Evolutionary conservation across 352 stramenopile species (phyloP), one percentile per base, ranked within the genome.

Genomic region (Phytophthora pini): DNA sequence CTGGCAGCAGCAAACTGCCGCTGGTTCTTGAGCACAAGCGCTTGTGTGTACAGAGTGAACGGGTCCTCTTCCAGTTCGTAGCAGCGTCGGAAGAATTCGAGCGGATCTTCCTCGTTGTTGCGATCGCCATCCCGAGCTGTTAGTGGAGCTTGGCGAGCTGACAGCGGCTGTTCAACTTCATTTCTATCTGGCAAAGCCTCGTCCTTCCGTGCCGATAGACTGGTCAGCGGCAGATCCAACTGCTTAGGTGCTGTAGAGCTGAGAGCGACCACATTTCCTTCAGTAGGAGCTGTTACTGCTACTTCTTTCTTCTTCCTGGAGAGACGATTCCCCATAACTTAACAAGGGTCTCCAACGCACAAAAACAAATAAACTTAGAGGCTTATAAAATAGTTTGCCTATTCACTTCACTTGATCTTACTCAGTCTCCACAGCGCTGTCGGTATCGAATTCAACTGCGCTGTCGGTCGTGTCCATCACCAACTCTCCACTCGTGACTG

Each of bases 21-120:
- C 5, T 65, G 53, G 6, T 72, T 52, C 61, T 80, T 70, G 15
- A 87, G 44, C 27, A 83, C 41, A 56, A 90, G 65, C 15, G 81
- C 79, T 17, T 80, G 65, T 2, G 76, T 77, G 61, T 85, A 90
- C 15, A 53, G 45, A 41, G 69, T 53, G 39, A 70, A 80, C 9
- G 72, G 49, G 8, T 77, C 59, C 8, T 60, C 43, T 3, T 70
- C 55, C 1, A 72, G 59, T 48, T 15, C 36, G 59, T 65, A 57
- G 40, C 55, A 61, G 12, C 13, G 62, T 49, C 36, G 62, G 40
- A 70, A 66, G 36, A 83, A 78, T 31, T 56, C 56, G 10, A 80
- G 48, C 5, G 67, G 61, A n/a, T 73, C 50, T 5, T 67, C 65
- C 5, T 65, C 43, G 15, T 40, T 55, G 31, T 10, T 58, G 17